Base-by-base conservation (phyloP, 345 rosid genomes). In the Lumnitzera racemosa region DNA sequence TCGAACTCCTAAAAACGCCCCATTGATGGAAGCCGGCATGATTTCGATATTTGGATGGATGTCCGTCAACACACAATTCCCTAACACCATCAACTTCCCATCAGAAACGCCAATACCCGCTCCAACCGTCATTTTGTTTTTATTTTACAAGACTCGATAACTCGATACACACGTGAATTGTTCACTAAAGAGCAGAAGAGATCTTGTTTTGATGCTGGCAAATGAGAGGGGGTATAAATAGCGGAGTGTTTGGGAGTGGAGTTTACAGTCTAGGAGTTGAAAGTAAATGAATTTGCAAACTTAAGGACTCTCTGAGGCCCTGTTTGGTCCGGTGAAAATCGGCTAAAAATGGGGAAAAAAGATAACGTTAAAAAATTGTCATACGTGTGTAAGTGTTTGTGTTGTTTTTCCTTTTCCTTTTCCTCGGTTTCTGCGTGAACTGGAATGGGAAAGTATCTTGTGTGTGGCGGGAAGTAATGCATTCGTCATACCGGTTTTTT, bases 1-100 rank as follows among this genome's bases (percentile, higher is more conserved):
- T 36, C 51, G 49, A 31, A 78, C 87, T 11, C 90, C 87, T 23
- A 85, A n/a, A 59, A 85, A 84, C 51, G 87, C 85, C 20, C 87
- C 87, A 66, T 73, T 73, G 55, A 70, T 25, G 51, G 71, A 24
- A 15, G 81, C 77, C 9, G 78, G 74, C 47, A 76, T 65, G 58
- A 82, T 70, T 62, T 68, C 67, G 27, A 85, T 64, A 58, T 78
- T 80, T 25, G 71, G 72, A 12, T 70, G 64, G 52, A 85, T 79
- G 51, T 78, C 75, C 29, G 71, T 62, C 61, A 85, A 64, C 12
- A 82, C 61, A 53, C 56, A 49, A 59, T 66, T 69, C 55, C 85
- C 87, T 55, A 68, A 70, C 59, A 80, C 85, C 77, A 67, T 53
- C 72, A 85, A 69, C 51, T 62, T 74, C 55, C 85, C 77, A 56